Evolutionary conservation across 495 filamentous ascomycete species (phyloP).

Genomic region (Parathielavia appendiculata): DNA sequence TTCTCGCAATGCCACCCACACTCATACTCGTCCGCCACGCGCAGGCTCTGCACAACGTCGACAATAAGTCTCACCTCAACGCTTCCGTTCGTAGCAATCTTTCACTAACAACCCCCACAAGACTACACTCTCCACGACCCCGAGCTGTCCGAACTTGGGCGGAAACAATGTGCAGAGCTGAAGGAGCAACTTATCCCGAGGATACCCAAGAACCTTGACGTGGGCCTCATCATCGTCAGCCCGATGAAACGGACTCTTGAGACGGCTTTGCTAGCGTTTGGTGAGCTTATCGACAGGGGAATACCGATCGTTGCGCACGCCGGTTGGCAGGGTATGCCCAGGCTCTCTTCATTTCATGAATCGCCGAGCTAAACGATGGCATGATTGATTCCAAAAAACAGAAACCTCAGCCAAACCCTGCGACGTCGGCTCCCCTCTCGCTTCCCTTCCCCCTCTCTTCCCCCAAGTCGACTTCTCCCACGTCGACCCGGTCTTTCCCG

Average conservation of each 20-base stretch:
- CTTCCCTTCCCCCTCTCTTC: conserved; percentile 42
- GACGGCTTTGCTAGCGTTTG: conserved; percentile 48
- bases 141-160: conserved; percentile 49
- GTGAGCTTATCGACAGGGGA: conserved; percentile 48
- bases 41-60: conserved; percentile 52
- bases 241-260: conserved; percentile 56
- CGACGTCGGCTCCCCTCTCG: conserved; percentile 48
- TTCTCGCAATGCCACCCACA: conserved; percentile 56
- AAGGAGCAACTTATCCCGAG: conserved; percentile 41
- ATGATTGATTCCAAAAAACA: too few species aligned
- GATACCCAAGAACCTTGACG: conserved; percentile 42
- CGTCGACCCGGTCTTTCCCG: conserved; percentile 52
- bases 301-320: conserved; percentile 50
- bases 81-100: conserved; percentile 1
- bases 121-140: conserved; percentile 53
- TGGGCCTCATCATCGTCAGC: conserved; percentile 53
- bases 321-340: conserved; percentile 46
- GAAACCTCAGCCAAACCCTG: conserved; percentile 56
- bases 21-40: conserved; percentile 58
- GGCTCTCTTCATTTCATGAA: not conserved
- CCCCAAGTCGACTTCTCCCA: conserved; percentile 49
- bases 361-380: too few species aligned
- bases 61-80: conserved; percentile 33
- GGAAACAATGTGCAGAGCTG: conserved; percentile 47
- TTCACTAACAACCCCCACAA: conserved; percentile 35